These are phyloP conservation scores for Pezicula rhizophila DNA, from an alignment of 2,329 filamentous ascomycete species.

Conservation along the genomic window DNA sequence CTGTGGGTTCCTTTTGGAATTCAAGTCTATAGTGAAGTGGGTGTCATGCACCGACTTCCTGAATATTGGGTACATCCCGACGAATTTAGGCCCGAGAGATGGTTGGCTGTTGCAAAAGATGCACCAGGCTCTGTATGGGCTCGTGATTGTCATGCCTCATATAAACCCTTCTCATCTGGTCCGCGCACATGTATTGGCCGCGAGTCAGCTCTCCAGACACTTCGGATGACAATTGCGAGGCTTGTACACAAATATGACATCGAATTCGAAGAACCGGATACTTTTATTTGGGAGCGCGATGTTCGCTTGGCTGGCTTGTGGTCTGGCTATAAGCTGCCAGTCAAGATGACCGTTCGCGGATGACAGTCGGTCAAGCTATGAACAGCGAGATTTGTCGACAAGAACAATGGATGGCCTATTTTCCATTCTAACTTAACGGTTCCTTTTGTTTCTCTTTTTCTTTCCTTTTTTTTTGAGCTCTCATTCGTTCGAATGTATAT, in stretches of 20 bases:
- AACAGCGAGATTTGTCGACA: not conserved
- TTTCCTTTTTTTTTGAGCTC: too few relatives aligned
- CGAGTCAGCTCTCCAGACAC: not conserved
- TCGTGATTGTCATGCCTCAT: not conserved
- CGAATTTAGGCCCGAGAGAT: not conserved
- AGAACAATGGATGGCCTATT: not conserved
- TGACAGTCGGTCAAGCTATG: not conserved
- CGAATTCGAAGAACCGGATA: not conserved
- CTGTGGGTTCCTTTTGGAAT: not conserved
- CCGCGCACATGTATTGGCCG: not conserved
- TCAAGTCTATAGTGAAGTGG: not conserved
- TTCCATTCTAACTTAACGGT: too few relatives aligned
- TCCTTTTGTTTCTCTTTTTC: too few relatives aligned
- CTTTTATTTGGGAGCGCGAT: not conserved
- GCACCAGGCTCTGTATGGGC: not conserved
- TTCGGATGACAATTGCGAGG: not conserved
- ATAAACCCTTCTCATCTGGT: not conserved
- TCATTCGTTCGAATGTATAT: too few relatives aligned
- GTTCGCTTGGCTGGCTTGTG: not conserved
- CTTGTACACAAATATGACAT: not conserved
- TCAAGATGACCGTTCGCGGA: not conserved
- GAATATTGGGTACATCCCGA: not conserved
- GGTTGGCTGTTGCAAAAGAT: not conserved
- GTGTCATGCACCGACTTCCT: not conserved
- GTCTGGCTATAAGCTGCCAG: not conserved